Evolutionary conservation across 2,329 filamentous ascomycete genomes (phyloP), one percentile per base, ranked within the genome.

Genomic region (Elsinoe australis): DNA sequence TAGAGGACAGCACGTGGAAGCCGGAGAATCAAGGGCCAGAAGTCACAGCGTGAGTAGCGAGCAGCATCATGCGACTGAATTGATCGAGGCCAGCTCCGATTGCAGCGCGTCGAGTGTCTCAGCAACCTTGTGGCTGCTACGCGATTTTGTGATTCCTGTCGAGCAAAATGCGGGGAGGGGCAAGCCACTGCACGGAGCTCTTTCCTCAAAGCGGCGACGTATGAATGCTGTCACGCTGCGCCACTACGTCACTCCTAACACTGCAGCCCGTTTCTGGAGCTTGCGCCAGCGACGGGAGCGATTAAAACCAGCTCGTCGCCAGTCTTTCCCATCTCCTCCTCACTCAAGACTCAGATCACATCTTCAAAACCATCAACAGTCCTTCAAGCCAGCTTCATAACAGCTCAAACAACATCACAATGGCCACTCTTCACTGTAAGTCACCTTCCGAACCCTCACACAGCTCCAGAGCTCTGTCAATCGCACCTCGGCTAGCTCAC

Each of bases 1-100:
- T 64, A 34, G 81, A 88, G 56, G 87, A 94, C 65, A 71, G 72
- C 5, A 60, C 52, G 2, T 82, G 79, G 79, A 70, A 65, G 41
- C 68, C 67, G 28, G 69, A 73, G 52, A 56, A 59, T 44, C 67
- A 70, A 52, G 61, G 53, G 19, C 18, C 6, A 6, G 28, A 7
- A 24, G 35, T 24, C 19, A 24, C 39, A 15, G 39, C 35, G 8
- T 39, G n/a, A n/a, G n/a, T n/a, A n/a, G n/a, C 32, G 32, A 35
- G 32, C 32, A n/a, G n/a, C n/a, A n/a, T n/a, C n/a, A n/a, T n/a
- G n/a, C n/a, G 32, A 35, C 17, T 18, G 32, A 14, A 35, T 17
- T 35, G 32, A 35, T n/a, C 32, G 32, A 17, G 32, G 32, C 17
- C 12, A 18, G 14, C 29, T 15, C 15, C 29, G 4, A 32, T 5